Base-by-base conservation (phyloP, 495 filamentous ascomycete genomes). In the Cenococcum geophilum region DNA sequence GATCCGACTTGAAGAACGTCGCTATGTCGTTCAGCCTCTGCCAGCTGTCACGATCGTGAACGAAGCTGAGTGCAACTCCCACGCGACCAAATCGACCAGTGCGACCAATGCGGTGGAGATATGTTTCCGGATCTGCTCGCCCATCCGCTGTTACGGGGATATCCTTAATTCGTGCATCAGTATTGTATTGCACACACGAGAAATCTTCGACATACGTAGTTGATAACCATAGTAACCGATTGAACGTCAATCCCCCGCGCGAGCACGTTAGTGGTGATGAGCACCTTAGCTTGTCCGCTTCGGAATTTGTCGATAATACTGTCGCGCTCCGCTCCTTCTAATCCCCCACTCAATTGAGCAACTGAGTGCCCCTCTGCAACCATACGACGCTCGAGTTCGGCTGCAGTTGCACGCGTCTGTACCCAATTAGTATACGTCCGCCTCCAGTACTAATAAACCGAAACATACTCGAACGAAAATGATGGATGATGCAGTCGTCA, bases 261-360 rank as follows among this genome's bases (percentile, higher is more conserved):
- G 53, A 99, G 83, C 40, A 99, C 92, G 70, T 99, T 97, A 66
- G 95, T 99, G 0, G 95, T 92, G 70, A 97, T 97, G 59, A 99
- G 85, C n/a, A 99, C 93, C 78, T 97, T 99, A 55, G 89, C 88
- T 25, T 83, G 78, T 53, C 92, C 91, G 21, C 72, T 79, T 61
- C 93, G 87, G 85, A 97, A 99, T 12, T 86, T 76, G 67, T 96
- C 88, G 61, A 99, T 88, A 62, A 97, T 82, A 0, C 76, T 71
- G 68, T 99, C 95, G 72, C 95, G 89, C 63, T 91, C 83, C 6
- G 75, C 76, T 18, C 90, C 92, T 64, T 96, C 89, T 55, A 91
- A 83, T 52, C 84, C 91, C 72, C 89, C 89, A 58, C 90, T 92
- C 65, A 99, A 77, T 32, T 86, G 89, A 5, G 88, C 89, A 18